Base-by-base conservation (phyloP, 805 yeast species). In the Grigorovia jiainica region DNA sequence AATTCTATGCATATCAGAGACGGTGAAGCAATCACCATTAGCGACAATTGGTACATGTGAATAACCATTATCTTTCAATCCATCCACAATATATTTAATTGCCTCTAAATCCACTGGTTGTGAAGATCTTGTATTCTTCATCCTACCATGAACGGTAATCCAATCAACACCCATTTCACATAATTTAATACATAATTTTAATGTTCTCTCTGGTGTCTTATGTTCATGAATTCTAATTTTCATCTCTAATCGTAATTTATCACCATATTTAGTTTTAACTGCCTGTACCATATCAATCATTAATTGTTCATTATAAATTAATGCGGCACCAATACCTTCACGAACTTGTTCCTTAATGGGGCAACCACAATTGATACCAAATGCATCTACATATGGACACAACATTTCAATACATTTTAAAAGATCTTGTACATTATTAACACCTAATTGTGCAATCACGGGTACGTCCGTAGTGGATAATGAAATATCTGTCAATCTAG, bases 361-460 rank as follows among this genome's bases (percentile, higher is more conserved):
- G 64, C 98, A 92, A 0, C 98, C 98, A 63, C 97, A 92, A 67
- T 92, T 92, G 44, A 92, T 71, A 0, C 97, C 97, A 34, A 92
- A 78, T 0, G 94, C 98, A 63, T 90, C 97, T 37, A 85, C 89
- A 56, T 77, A 86, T 0, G 95, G 95, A 44, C 75, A 75, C n/a
- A 89, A 77, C 87, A 92, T 79, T 41, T 83, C 87, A 4, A 86
- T 87, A 56, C 90, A 87, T 45, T 90, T 72, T 19, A 84, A 58
- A 40, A 92, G 65, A 61, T 92, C 97, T 9, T 78, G 75, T 3
- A 80, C 83, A 57, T 87, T 89, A 54, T 85, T 85, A 10, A 82
- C 81, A 4, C 97, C 98, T 15, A 90, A 84, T 65, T 92, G 98
- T 1, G 87, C 89, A 16, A 92, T 78, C 21, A 87, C 71, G 2